A percentile compares a stretch with the other conserved stretches of the same genome.
Evolutionary conservation across 164 flowering plant species (phyloP).

Genomic region (Liquidambar formosana): DNA sequence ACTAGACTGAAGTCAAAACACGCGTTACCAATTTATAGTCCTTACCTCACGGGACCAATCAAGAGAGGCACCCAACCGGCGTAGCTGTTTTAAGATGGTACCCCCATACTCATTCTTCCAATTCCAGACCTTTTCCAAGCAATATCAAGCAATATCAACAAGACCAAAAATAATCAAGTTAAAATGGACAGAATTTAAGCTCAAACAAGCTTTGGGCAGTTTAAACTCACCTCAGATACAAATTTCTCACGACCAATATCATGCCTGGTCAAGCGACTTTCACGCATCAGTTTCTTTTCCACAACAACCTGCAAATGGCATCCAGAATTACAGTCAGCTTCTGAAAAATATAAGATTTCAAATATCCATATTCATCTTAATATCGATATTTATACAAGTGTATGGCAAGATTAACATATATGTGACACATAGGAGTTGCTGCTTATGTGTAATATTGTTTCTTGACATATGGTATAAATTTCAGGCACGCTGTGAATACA

Average conservation of each 20-base stretch:
- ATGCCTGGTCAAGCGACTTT: slow-evolving; percentile 78
- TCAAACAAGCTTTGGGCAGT: too few relatives aligned
- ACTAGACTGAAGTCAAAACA: background rate
- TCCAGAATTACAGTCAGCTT: background rate
- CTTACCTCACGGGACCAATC: slow-evolving; percentile 99
- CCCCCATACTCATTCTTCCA: slow-evolving; percentile 94
- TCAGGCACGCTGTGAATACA: too few relatives aligned
- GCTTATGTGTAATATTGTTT: too few relatives aligned
- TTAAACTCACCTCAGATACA: slow-evolving; percentile 74
- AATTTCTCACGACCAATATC: slow-evolving; percentile 86
- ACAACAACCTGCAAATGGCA: slow-evolving; percentile 77
- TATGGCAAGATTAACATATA: too few relatives aligned
- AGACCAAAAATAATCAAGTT: background rate
- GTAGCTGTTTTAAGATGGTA: slow-evolving; percentile 72
- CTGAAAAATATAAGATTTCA: too few relatives aligned
- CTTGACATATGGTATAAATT: too few relatives aligned
- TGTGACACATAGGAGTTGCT: too few relatives aligned
- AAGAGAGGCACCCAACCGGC: slow-evolving; percentile 90
- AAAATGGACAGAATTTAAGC: too few relatives aligned
- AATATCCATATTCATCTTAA: too few relatives aligned
- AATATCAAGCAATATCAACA: slow-evolving; percentile 14
- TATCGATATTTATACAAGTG: too few relatives aligned
- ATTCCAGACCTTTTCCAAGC: slow-evolving; percentile 83
- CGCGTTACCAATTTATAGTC: background rate
- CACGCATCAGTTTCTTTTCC: slow-evolving; percentile 95